These are phyloP conservation scores for Fusarium euwallaceae DNA, from an alignment of 2,329 filamentous ascomycete species.

Conservation along the genomic window DNA sequence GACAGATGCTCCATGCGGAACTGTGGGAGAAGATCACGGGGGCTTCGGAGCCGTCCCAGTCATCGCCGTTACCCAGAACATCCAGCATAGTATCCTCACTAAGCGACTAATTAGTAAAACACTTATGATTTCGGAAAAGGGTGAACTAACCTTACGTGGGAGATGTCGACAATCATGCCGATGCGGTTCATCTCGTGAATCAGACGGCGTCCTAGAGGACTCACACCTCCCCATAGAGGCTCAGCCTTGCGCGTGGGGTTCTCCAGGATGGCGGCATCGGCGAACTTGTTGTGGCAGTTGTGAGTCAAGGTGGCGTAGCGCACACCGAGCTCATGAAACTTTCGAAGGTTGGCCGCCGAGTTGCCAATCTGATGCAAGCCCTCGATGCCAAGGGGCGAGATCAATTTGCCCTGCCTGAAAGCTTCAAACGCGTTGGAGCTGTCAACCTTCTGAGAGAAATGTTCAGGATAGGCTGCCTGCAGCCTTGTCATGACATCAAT, in stretches of 20 bases:
- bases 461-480: constrained; percentile 71
- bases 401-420: constrained; percentile 73
- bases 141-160: constrained; percentile 68
- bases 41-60: constrained; percentile 80
- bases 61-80: constrained; percentile 74
- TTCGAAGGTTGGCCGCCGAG: constrained; percentile 79
- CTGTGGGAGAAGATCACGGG: constrained; percentile 93
- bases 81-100: constrained; percentile 86
- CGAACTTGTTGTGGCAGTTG: constrained; percentile 92
- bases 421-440: constrained; percentile 72
- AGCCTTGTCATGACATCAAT: constrained; percentile 80
- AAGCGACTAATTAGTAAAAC: constrained; percentile 4
- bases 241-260: constrained; percentile 63
- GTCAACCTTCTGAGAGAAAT: constrained; percentile 76
- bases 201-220: constrained; percentile 74
- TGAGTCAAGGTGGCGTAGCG: constrained; percentile 92
- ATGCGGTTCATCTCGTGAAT: constrained; percentile 93
- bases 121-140: neutral
- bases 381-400: constrained; percentile 85
- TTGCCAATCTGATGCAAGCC: constrained; percentile 96
- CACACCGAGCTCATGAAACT: constrained; percentile 82
- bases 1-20: constrained; percentile 83
- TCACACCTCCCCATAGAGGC: constrained; percentile 80
- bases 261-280: constrained; percentile 82
- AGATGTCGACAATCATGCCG: constrained; percentile 93